Evolutionary conservation across 495 filamentous ascomycete genomes (phyloP).

Genomic region (Penicillium lividum): DNA sequence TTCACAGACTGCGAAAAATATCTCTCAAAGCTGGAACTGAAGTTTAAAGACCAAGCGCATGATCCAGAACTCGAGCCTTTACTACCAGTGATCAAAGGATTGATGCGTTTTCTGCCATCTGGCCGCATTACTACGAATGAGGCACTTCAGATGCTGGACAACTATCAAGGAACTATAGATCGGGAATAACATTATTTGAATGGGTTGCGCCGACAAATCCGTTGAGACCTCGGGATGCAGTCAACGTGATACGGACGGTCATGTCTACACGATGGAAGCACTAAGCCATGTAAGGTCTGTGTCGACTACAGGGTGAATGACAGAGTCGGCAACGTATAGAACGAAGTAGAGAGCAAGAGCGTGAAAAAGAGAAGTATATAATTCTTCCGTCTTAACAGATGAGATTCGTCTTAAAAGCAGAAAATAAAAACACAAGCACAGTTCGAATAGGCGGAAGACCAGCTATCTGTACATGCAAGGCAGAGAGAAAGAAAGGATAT

Average conservation of each 20-base stretch:
- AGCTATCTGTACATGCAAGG: conserved; percentile 56
- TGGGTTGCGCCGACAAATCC: too few species aligned
- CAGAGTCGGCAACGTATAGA: too few species aligned
- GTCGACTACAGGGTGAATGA: too few species aligned
- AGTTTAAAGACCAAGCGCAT: conserved; percentile 4
- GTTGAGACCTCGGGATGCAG: too few species aligned
- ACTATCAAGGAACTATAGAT: too few species aligned
- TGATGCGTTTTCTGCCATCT: conserved; percentile 16
- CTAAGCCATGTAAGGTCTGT: too few species aligned
- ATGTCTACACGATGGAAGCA: too few species aligned
- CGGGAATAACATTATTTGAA: too few species aligned
- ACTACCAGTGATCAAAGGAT: conserved; percentile 10
- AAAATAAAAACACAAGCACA: conserved; percentile 40
- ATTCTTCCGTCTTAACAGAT: conserved; percentile 25
- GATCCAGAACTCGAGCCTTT: conserved; percentile 12
- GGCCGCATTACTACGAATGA: conserved; percentile 15
- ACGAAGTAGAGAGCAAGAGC: background rate
- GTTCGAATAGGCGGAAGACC: conserved; percentile 46
- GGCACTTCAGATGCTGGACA: conserved; percentile 14
- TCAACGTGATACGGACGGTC: too few species aligned
- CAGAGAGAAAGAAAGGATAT: conserved; percentile 26
- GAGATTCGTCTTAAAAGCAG: conserved; percentile 35
- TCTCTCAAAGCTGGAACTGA: conserved; percentile 7
- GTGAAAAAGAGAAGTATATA: background rate
- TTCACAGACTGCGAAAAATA: background rate